Evolutionary conservation across 495 filamentous ascomycete species (phyloP).

Genomic region (Penicillium lagena): DNA sequence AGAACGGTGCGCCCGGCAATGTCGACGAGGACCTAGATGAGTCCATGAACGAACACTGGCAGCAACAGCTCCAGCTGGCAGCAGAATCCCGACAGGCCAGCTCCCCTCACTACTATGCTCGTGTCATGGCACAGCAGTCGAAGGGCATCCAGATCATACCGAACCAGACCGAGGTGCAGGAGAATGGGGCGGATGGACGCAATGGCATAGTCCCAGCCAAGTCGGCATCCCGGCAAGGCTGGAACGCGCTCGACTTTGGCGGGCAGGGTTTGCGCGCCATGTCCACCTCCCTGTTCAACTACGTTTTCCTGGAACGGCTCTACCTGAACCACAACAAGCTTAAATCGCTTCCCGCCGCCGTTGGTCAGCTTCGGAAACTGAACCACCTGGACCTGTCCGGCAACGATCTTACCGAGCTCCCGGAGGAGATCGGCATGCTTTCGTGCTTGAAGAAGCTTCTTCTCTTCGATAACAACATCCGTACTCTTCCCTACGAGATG

Average conservation of each 20-base stretch:
- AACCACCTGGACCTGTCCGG: slow-evolving; percentile 78
- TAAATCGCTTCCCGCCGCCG: slow-evolving; percentile 61
- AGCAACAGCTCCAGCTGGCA: slow-evolving; percentile 73
- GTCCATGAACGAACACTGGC: slow-evolving; percentile 77
- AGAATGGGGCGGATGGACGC: slow-evolving; percentile 54
- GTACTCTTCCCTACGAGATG: slow-evolving; percentile 74
- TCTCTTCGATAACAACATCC: slow-evolving; percentile 84
- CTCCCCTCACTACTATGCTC: slow-evolving; percentile 60
- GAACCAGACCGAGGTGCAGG: slow-evolving; percentile 54
- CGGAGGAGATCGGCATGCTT: slow-evolving; percentile 93
- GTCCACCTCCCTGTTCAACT: slow-evolving; percentile 71
- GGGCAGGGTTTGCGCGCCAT: slow-evolving; percentile 85
- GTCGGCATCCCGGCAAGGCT: slow-evolving; percentile 66
- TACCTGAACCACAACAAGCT: slow-evolving; percentile 91
- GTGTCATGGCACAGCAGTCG: slow-evolving; percentile 49
- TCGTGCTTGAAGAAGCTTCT: slow-evolving; percentile 73
- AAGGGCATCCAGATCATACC: slow-evolving; percentile 53
- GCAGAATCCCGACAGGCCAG: slow-evolving; percentile 62
- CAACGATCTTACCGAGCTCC: slow-evolving; percentile 77
- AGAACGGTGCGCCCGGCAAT: slow-evolving; percentile 63
- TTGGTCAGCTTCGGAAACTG: slow-evolving; percentile 74
- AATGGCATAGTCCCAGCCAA: slow-evolving; percentile 52
- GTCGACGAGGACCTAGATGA: slow-evolving; percentile 52
- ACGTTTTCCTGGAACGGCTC: slow-evolving; percentile 79
- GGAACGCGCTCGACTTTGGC: slow-evolving; percentile 87